Evolutionary conservation across 768 basidiomycete genomes (phyloP), one percentile per base, ranked within the genome.

Genomic region (Tulasnella sp.): DNA sequence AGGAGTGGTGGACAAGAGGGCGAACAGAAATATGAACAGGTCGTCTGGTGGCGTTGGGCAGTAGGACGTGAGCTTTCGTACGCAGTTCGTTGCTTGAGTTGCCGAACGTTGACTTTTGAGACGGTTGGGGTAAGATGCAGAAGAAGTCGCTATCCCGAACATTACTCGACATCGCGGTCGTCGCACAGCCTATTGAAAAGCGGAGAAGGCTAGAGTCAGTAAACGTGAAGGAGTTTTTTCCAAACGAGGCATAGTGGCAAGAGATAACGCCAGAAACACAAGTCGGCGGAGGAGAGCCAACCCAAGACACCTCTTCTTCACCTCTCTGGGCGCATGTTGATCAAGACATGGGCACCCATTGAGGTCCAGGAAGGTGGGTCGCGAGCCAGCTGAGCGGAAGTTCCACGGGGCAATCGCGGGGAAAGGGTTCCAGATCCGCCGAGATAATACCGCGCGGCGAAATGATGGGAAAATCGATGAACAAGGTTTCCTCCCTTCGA

Each of bases 81-180:
- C 12, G 58, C 8, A 15, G 25, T n/a, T 64, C 58, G 58, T 64
- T 64, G 58, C 15, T 64, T 70, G 69, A 42, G 36, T 36, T 70
- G 36, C 40, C 69, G 69, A 70, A 38, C 40, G 69, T 36, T 22
- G 69, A 42, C 37, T 70, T 38, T 38, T 38, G 69, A 70, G 36
- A 70, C 29, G 69, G 22, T 34, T n/a, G 29, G 29, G 29, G 19
- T 39, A 68, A 34, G 67, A 68, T 29, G 67, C 19, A 31, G 29
- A 12, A 68, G 7, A 37, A n/a, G 69, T 36, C n/a, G 36, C 49
- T n/a, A 39, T 40, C 38, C 39, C 34, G 67, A 39, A 42, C 67
- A 42, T 31, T 68, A 76, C 29, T 76, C 75, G 67, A 76, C 69
- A 34, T 76, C 75, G n/a, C 75, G 75, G 49, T 76, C 75, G 70